Base-by-base conservation (phyloP, 2,329 filamentous ascomycete genomes). In the Stromatinia cepivora region DNA sequence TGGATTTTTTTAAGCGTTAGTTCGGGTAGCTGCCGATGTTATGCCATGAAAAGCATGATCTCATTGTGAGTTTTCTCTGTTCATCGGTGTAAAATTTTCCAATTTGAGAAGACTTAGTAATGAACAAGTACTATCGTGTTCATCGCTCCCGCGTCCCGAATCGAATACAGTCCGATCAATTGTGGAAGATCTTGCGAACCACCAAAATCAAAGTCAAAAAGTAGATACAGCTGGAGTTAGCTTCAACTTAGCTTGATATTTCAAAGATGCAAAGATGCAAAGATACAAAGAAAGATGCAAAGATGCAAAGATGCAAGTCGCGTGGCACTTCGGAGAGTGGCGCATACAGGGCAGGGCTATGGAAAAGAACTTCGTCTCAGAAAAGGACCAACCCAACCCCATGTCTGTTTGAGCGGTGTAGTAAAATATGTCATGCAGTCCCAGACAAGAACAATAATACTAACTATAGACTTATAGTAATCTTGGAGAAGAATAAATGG, bases 381-480 rank as follows among this genome's bases (percentile, higher is more conserved):
- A 63, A 63, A 45, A 52, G 22, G 39, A 42, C 39, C 39, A 42
- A 42, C 8, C 28, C 42, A 45, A 68, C 2, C 72, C 72, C 73
- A 66, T 73, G 72, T 54, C 69, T 73, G 76, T 77, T 77, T 76
- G 76, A 76, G 76, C 76, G 76, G 76, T 78, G 76, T 72, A 45
- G 58, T 54, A 50, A 58, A 15, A 10, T 42, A 56, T 73, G 70
- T 71, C 73, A 73, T 73, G 46, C 48, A 62, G 46, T 59, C 66
- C 54, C 46, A 62, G 59, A 74, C 72, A 73, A 65, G 71, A 70
- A 73, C 71, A 64, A 72, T 61, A 68, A 68, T 56, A 64, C 70
- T 69, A 65, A 68, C 69, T 70, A 67, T 67, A 67, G 66, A n/a
- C 52, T 50, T 20, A 4, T 39, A 13, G 39, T 13, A 39, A 39